Percentiles rank a stretch among this genome's conserved stretches.
These are phyloP conservation scores for Pugionium cornutum DNA, from an alignment of 345 rosid species.

Conservation along the genomic window DNA sequence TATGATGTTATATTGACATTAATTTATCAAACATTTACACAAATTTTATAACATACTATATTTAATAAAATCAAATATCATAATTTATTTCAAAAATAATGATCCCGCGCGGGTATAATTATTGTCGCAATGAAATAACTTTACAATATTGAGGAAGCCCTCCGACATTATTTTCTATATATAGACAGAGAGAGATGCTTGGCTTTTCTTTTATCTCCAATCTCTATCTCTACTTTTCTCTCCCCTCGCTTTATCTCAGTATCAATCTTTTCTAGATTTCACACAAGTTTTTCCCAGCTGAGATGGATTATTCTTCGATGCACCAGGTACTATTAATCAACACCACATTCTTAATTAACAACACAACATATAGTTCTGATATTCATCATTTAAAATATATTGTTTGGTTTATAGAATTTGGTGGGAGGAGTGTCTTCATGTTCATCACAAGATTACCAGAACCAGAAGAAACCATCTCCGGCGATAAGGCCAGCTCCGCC, in stretches of 20 bases:
- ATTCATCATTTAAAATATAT: too few relatives aligned
- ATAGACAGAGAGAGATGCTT: slow-evolving; percentile 29
- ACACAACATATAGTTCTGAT: too few relatives aligned
- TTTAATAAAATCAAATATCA: too few relatives aligned
- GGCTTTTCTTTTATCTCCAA: slow-evolving; percentile 28
- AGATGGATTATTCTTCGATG: slow-evolving; percentile 29
- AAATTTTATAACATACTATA: too few relatives aligned
- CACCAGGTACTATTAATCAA: slow-evolving; percentile 24
- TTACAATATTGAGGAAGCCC: not conserved
- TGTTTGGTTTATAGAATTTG: slow-evolving; percentile 12
- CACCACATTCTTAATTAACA: not conserved
- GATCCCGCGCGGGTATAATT: too few relatives aligned
- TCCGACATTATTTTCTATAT: slow-evolving; percentile 28
- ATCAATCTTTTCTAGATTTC: too few relatives aligned
- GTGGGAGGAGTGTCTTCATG: slow-evolving; percentile 27
- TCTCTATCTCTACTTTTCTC: slow-evolving; percentile 5
- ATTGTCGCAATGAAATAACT: too few relatives aligned
- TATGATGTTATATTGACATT: too few relatives aligned
- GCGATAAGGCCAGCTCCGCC: slow-evolving; percentile 47
- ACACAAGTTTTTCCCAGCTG: too few relatives aligned
- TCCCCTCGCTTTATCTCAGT: slow-evolving; percentile 9
- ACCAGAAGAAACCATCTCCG: slow-evolving; percentile 30
- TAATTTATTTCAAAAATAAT: too few relatives aligned
- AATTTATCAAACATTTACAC: too few relatives aligned
- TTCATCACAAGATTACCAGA: slow-evolving; percentile 34